phyloP scores from a whole-genome alignment of 495 filamentous ascomycete species.

The Aspergillus incahuasiensis region DNA sequence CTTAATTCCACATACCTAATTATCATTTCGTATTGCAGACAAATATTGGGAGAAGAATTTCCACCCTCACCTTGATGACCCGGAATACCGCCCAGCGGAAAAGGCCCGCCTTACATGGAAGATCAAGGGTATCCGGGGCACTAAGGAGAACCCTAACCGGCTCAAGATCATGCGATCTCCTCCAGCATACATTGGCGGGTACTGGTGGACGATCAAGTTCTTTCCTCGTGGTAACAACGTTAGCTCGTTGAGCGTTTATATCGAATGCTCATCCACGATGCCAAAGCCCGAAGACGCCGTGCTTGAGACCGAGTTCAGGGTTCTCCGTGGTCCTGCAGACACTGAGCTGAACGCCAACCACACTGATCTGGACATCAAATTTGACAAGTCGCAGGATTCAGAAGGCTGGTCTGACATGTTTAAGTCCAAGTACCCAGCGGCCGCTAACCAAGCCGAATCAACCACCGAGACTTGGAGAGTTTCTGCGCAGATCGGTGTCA shows the following conservation, averaged over 20 bases:
- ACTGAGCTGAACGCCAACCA: conserved; percentile 22
- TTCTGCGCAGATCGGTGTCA: conserved; percentile 58
- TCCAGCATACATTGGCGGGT: conserved; percentile 53
- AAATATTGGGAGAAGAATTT: conserved; percentile 57
- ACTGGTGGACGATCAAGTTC: conserved; percentile 68
- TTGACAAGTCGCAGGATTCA: conserved; percentile 24
- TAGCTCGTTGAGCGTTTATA: conserved; percentile 56
- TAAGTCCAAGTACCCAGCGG: conserved; percentile 27
- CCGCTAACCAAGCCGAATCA: conserved; percentile 7
- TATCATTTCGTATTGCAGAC: conserved; percentile 26
- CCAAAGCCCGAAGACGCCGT: conserved; percentile 35
- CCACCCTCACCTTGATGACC: conserved; percentile 55
- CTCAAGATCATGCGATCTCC: conserved; percentile 58
- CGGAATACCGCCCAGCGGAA: conserved; percentile 48
- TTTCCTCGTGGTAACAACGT: conserved; percentile 63
- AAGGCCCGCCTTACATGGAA: conserved; percentile 59
- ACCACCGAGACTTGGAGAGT: conserved; percentile 40
- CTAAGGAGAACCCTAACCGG: conserved; percentile 55
- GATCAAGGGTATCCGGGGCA: conserved; percentile 56
- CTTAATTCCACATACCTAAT: conserved; percentile 15
- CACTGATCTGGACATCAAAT: conserved; percentile 29
- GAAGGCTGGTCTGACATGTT: conserved; percentile 32
- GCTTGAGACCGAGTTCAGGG: conserved; percentile 37
- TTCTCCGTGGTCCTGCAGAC: conserved; percentile 33
- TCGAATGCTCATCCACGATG: conserved; percentile 54